Percentiles rank a stretch among this genome's conserved stretches.
These are phyloP conservation scores for Spiraea crenata DNA, from an alignment of 331 rosid species.

Conservation along the genomic window DNA sequence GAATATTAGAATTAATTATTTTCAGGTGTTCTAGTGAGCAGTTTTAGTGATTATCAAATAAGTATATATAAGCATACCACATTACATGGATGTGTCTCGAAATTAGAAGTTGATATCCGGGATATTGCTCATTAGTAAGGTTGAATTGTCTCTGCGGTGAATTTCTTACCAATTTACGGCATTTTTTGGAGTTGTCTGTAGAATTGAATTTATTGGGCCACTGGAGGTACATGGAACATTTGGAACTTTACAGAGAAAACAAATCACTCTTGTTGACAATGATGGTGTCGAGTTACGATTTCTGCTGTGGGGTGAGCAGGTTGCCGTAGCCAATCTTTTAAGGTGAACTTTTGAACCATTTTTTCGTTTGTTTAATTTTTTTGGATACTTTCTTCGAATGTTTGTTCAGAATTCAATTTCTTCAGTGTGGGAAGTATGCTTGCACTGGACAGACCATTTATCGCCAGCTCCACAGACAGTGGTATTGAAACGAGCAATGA, in stretches of 20 bases:
- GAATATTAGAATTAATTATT: background rate
- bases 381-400: slow-evolving; percentile 1
- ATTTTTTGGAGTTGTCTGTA: slow-evolving; percentile 27
- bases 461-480: slow-evolving; percentile 52
- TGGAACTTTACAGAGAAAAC: slow-evolving; percentile 51
- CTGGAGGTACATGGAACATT: slow-evolving; percentile 52
- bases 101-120: slow-evolving; percentile 11
- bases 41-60: background rate
- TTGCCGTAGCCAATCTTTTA: slow-evolving; percentile 73
- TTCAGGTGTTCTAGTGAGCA: background rate
- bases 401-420: slow-evolving; percentile 11
- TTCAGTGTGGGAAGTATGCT: slow-evolving; percentile 85
- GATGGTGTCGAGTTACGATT: slow-evolving; percentile 59
- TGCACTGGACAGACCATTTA: slow-evolving; percentile 79
- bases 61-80: background rate
- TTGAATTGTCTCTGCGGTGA: background rate
- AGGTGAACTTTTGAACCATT: slow-evolving; percentile 49
- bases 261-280: slow-evolving; percentile 69
- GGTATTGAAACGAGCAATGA: slow-evolving; percentile 43
- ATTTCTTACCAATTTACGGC: background rate
- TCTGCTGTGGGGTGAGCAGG: slow-evolving; percentile 89
- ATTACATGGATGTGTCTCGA: slow-evolving; percentile 4
- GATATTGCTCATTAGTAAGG: background rate
- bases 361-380: background rate
- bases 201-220: slow-evolving; percentile 75